Conservation (phyloP, 805 yeast species). For the Danielia reshetovae region DNA sequence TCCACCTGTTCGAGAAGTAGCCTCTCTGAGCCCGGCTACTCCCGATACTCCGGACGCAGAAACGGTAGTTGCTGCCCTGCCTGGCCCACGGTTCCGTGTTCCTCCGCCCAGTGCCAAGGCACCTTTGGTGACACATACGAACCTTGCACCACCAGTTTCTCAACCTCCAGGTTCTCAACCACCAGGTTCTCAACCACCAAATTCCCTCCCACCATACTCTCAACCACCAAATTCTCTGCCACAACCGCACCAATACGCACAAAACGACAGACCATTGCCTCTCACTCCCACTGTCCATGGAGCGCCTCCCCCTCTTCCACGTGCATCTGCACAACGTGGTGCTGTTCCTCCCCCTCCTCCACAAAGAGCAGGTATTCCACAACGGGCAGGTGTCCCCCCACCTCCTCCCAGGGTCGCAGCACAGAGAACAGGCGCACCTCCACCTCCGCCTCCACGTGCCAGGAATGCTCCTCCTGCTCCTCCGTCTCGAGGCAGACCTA, state of each 20-base stretch:
- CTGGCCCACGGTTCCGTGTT: conserved; percentile 28
- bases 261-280: too few relatives aligned
- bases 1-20: too few relatives aligned
- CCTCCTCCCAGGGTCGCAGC: background rate
- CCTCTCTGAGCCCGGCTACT: too few relatives aligned
- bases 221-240: too few relatives aligned
- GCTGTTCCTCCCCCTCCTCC: conserved; percentile 16
- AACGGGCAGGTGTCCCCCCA: background rate
- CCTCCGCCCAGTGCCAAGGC: conserved; percentile 32
- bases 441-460: conserved; percentile 6
- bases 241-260: too few relatives aligned
- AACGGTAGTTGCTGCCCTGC: background rate
- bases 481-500: conserved; percentile 1
- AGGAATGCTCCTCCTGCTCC: conserved; percentile 1
- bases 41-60: conserved; percentile 1
- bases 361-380: conserved; percentile 17
- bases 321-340: conserved; percentile 12
- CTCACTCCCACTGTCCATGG: background rate
- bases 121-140: conserved; percentile 24
- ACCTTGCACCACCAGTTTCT: conserved; percentile 16
- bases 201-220: conserved; percentile 1
- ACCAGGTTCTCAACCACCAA: conserved; percentile 1
- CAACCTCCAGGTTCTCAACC: background rate
- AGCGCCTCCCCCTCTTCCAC: conserved; percentile 17
- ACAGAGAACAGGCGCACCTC: conserved; percentile 5